Base-by-base conservation (phyloP, 805 yeast species). In the Nakazawaea siamensis region DNA sequence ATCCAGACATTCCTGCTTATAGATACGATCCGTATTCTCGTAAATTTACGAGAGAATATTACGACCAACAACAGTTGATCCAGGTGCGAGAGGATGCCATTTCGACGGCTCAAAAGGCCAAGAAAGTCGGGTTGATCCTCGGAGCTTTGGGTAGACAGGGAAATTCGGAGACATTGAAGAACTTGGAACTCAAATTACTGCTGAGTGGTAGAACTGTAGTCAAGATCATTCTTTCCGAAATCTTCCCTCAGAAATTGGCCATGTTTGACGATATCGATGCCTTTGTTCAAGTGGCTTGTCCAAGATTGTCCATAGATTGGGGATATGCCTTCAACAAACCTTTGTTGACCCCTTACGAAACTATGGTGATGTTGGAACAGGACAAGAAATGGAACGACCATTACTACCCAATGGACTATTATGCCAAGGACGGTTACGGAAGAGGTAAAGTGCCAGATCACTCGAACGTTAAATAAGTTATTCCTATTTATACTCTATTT, bases 111-210 rank as follows among this genome's bases (percentile, higher is more conserved):
- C 48, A 52, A 18, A 43, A 46, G 2, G 80, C 86, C 0, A 65
- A 70, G 37, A 80, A 76, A 24, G 70, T 92, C 18, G 98, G 97
- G 0, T 62, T 92, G 14, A 81, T 92, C 14, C 60, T 92, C 16
- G 98, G 98, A 11, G 94, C 96, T 0, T 64, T 92, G 37, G 98
- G 98, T 2, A 73, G 98, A 49, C 98, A 92, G 62, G 98, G 98
- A 5, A 87, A 79, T 48, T 73, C 88, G 3, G 64, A 69, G 16
- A 90, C 97, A 0, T 67, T 87, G 27, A 70, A 70, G 16, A 73
- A 74, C 44, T 52, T 92, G 28, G 87, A 86, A 52, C 46, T 54
- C 5, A 63, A 62, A 33, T 63, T 90, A 18, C 45, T 46, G 1
- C 54, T 48, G 4, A 63, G 66, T 16, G 94, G 92, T 0, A 71